Base-by-base conservation (phyloP, 192 early-diverging fungal genomes). In the Gamsiella multidivaricata region DNA sequence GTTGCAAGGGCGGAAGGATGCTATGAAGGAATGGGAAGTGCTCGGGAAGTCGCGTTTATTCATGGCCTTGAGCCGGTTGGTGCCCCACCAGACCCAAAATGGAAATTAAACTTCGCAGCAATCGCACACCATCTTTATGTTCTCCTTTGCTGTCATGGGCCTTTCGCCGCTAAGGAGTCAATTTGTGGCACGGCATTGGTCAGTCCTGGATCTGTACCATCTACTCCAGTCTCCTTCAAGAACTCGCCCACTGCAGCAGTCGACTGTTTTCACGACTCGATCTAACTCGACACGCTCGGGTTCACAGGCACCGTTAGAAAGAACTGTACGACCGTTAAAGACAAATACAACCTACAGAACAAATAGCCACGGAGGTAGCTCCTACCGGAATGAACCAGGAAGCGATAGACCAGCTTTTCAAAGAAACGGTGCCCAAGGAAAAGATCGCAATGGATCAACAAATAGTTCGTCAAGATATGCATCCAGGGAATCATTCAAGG, bases 81-180 rank as follows among this genome's bases (percentile, higher is more conserved):
- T n/a, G n/a, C n/a, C n/a, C n/a, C 10, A 42, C 23, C 23, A 42
- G 26, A 25, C 53, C 64, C 18, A 26, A 66, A 55, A 55, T 54
- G 64, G 64, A 55, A 55, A 66, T 55, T 42, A 25, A 29, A 28
- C 18, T 5, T 54, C 31, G 20, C 20, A 25, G 17, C 25, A 26
- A 28, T 31, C 7, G 29, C 10, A 11, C n/a, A 17, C 29, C 23
- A 51, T 14, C 29, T 36, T 31, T 22, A 28, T 23, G 11, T 62
- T 12, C 47, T 23, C 8, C n/a, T 22, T 36, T 20, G 22, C 22
- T 4, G 4, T 63, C 47, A 55, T 66, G 51, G 28, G 18, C 18
- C 54, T 20, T 28, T 20, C 10, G 12, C 20, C 20, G 7, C 25
- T 57, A n/a, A 41, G 34, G 37, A 41, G 22, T 22, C 4, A 22